Conservation (phyloP, 495 filamentous ascomycete species). For the Penicillium chermesinum region DNA sequence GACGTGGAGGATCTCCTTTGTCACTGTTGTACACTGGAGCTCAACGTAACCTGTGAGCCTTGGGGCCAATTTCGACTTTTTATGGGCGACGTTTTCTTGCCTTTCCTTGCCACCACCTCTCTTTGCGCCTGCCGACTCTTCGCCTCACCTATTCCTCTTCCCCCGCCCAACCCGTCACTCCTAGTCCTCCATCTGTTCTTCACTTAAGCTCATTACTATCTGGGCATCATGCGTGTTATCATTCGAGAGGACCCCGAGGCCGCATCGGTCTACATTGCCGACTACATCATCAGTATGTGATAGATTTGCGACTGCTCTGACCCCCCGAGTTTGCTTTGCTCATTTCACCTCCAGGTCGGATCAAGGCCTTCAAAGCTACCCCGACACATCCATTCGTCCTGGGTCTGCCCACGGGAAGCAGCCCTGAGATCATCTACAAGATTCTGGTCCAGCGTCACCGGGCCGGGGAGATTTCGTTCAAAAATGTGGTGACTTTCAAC, state of each 20-base stretch:
- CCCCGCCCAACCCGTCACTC: slow-evolving; percentile 32
- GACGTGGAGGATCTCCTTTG: slow-evolving; percentile 6
- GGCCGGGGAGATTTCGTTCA: slow-evolving; percentile 74
- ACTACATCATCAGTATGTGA: slow-evolving; percentile 71
- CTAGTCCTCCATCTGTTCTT: slow-evolving; percentile 4
- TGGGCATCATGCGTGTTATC: slow-evolving; percentile 68
- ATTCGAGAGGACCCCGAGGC: slow-evolving; percentile 63
- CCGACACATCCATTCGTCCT: slow-evolving; percentile 71
- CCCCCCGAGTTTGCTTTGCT: no score
- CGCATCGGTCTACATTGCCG: slow-evolving; percentile 69
- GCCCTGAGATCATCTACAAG: slow-evolving; percentile 72
- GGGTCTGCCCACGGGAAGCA: slow-evolving; percentile 77
- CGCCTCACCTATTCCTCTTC: neutral
- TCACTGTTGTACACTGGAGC: slow-evolving; percentile 20
- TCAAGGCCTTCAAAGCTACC: slow-evolving; percentile 67
- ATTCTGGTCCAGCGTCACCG: slow-evolving; percentile 70
- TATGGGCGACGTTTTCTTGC: neutral
- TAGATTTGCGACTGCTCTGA: neutral
- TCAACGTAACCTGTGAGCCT: slow-evolving; percentile 17
- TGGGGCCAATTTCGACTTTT: neutral
- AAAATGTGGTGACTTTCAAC: slow-evolving; percentile 86
- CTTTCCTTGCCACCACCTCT: neutral
- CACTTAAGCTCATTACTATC: neutral
- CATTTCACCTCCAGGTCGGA: slow-evolving; percentile 42
- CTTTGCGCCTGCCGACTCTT: neutral